Conservation (phyloP, 805 yeast species). For the Wickerhamomyces canadensis region DNA sequence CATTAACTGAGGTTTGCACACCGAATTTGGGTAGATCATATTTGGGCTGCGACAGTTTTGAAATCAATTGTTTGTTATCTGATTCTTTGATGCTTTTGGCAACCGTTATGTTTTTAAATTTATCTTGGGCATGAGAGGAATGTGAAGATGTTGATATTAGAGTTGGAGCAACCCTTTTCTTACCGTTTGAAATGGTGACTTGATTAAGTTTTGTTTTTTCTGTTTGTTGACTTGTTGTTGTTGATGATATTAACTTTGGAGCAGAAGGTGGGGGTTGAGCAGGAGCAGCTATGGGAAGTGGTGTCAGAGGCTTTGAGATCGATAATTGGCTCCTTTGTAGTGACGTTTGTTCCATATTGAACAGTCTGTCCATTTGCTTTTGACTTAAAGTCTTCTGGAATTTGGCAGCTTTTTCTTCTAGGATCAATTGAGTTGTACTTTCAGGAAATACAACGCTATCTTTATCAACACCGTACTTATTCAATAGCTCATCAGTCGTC, state of each 20-base stretch:
- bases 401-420: conserved; percentile 59
- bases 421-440: conserved; percentile 65
- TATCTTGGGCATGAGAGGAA: conserved; percentile 15
- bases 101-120: conserved; percentile 12
- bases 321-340: conserved; percentile 1
- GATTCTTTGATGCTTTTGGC: conserved; percentile 9
- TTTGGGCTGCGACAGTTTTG: conserved; percentile 37
- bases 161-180: conserved; percentile 69
- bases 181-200: conserved; percentile 68
- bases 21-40: conserved; percentile 58
- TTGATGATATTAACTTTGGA: conserved; percentile 1
- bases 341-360: conserved; percentile 26
- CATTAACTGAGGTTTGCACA: conserved; percentile 57
- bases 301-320: conserved; percentile 2
- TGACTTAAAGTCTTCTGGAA: conserved; percentile 26
- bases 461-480: conserved; percentile 82
- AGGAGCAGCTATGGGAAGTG: conserved; percentile 4
- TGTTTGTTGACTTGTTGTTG: conserved; percentile 23
- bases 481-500: conserved; percentile 61
- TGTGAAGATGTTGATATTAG: conserved; percentile 43
- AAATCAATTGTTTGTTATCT: conserved; percentile 1
- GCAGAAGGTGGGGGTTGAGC: too few species aligned
- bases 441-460: conserved; percentile 86
- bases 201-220: conserved; percentile 29
- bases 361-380: conserved; percentile 36